A percentile compares a stretch with the other conserved stretches of the same genome.
Evolutionary conservation across 2,329 filamentous ascomycete genomes (phyloP).

Genomic region (Xylaria sp.): DNA sequence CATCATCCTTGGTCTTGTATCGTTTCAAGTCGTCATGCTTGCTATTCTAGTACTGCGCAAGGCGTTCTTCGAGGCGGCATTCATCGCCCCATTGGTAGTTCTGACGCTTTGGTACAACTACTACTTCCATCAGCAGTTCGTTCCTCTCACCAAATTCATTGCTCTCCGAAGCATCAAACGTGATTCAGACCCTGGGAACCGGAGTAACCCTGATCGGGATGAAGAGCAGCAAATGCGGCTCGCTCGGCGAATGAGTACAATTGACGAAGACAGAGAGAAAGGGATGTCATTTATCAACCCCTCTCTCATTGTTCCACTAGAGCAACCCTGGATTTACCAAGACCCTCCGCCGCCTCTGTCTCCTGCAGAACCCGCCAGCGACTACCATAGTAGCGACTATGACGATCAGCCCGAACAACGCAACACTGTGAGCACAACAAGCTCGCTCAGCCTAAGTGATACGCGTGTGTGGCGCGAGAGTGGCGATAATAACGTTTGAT

Average conservation of each 20-base stretch:
- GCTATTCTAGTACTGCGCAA: conserved; percentile 81
- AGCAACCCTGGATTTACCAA: conserved; percentile 75
- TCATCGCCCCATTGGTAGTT: conserved; percentile 80
- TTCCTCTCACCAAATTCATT: conserved; percentile 91
- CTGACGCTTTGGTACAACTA: conserved; percentile 90
- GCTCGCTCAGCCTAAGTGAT: conserved; percentile 48
- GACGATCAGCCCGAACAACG: conserved; percentile 27
- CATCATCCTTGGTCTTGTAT: conserved; percentile 82
- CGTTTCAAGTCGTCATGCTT: conserved; percentile 92
- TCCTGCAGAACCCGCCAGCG: conserved; percentile 37
- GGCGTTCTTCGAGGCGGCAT: conserved; percentile 77
- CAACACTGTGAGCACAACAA: conserved; percentile 45
- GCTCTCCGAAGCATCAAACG: conserved; percentile 85
- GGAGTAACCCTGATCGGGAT: conserved; percentile 57
- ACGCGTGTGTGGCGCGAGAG: conserved; percentile 48
- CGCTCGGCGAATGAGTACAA: conserved; percentile 68
- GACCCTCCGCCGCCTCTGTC: conserved; percentile 60
- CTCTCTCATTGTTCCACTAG: conserved; percentile 75
- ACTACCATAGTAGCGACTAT: conserved; percentile 31
- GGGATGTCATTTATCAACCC: conserved; percentile 81
- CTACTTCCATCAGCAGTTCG: conserved; percentile 82
- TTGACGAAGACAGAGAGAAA: conserved; percentile 78
- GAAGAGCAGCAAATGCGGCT: conserved; percentile 55
- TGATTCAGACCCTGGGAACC: conserved; percentile 63
- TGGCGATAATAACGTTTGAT: conserved; percentile 43